A percentile compares a stretch with the other conserved stretches of the same genome.
These are phyloP conservation scores for Anaeramoeba ignava DNA, from an alignment of 78 protist genomes.

Conservation along the genomic window DNA sequence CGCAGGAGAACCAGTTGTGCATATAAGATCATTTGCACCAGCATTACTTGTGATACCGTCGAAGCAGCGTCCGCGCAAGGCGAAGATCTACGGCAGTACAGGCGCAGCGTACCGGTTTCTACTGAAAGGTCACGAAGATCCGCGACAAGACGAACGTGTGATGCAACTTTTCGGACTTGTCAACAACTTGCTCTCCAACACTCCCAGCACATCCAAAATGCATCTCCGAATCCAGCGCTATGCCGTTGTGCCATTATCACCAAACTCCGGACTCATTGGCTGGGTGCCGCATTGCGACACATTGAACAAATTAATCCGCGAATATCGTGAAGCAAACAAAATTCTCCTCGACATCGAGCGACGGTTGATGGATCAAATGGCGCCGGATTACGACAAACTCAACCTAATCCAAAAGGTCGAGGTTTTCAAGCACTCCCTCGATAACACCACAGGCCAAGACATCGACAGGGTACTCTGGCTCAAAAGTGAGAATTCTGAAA, in stretches of 20 bases:
- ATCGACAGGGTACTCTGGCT: background rate
- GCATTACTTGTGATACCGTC: slow-evolving; percentile 89
- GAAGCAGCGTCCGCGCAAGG: slow-evolving; percentile 93
- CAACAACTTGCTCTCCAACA: too few species aligned
- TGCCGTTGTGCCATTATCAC: slow-evolving; percentile 60
- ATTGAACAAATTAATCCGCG: slow-evolving; percentile 22
- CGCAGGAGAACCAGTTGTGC: too few species aligned
- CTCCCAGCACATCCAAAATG: too few species aligned
- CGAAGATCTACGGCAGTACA: slow-evolving; percentile 44
- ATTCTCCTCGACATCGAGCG: slow-evolving; percentile 8
- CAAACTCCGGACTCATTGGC: slow-evolving; percentile 66
- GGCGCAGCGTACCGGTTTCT: slow-evolving; percentile 55
- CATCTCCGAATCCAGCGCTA: slow-evolving; percentile 39
- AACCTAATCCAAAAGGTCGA: slow-evolving; percentile 7
- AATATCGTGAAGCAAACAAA: slow-evolving; percentile 15
- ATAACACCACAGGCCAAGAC: background rate
- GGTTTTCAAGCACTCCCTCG: slow-evolving; percentile 15
- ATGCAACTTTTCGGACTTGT: too few species aligned
- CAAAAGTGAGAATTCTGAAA: background rate
- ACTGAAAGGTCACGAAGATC: slow-evolving; percentile 95
- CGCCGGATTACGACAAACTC: slow-evolving; percentile 7
- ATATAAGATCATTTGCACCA: too few species aligned
- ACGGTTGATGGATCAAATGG: background rate
- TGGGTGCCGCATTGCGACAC: slow-evolving; percentile 62
- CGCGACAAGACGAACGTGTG: too few species aligned